Base-by-base conservation (phyloP, 257 asterid genomes). In the Handroanthus guayacan region DNA sequence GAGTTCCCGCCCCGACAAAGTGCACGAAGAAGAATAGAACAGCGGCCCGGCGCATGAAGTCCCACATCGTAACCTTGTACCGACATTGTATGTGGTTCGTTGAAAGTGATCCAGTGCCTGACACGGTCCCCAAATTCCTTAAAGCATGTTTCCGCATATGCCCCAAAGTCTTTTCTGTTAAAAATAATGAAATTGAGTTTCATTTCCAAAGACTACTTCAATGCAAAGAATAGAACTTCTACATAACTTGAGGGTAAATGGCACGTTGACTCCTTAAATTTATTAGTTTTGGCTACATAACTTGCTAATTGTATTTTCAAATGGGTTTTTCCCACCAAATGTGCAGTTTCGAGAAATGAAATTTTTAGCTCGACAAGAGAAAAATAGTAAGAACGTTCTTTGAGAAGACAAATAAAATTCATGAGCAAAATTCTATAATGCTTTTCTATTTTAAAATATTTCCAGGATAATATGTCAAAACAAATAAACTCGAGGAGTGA, bases 31-130 rank as follows among this genome's bases (percentile, higher is more conserved):
- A 83, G 58, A 78, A 82, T 78, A 11, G 92, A 85, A 79, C 96
- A 90, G 7, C 89, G 81, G 18, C 89, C 82, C 0, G 92, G 93
- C 3, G 93, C 97, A 17, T 83, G 82, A 37, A 87, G 81, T 16
- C 95, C 93, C 4, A 80, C 80, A 50, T 87, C 93, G 62, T 72
- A 91, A 17, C 95, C 97, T 75, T 89, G 91, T 8, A 83, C 71
- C 9, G 90, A 55, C 5, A 89, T 54, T 0, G 89, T 87, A 57
- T 86, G 91, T 0, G 93, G 97, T 84, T 91, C 95, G 50, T 89
- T 91, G 73, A 91, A 80, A 7, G 93, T 91, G 72, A 91, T 89
- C 97, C 97, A 91, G 9, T 87, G 57, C 86, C 89, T 91, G 69
- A 91, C 97, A 1, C 91, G 75, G 52, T 87, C 95, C 0, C 97